Evolutionary conservation across 768 basidiomycete species (phyloP).

Genomic region (Leccinum barrowsii): DNA sequence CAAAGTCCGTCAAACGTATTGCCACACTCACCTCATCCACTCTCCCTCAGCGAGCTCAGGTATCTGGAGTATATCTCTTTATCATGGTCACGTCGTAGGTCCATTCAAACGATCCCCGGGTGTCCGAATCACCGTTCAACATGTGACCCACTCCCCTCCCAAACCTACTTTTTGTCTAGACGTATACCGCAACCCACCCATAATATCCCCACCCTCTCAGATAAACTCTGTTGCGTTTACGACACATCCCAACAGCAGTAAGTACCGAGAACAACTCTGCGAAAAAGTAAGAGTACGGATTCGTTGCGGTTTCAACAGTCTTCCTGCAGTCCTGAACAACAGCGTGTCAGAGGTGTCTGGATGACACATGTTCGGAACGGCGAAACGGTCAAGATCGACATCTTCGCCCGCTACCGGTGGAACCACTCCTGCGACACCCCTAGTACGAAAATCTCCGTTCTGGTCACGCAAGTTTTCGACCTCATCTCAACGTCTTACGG

Average conservation of each 20-base stretch:
- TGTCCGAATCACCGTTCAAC: slow-evolving; percentile 19
- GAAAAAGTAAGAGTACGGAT: slow-evolving; percentile 54
- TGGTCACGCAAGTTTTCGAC: slow-evolving; percentile 55
- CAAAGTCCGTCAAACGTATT: too few species aligned
- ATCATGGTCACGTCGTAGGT: not conserved
- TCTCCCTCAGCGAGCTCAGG: too few species aligned
- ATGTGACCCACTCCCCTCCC: slow-evolving; percentile 32
- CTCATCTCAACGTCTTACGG: slow-evolving; percentile 21
- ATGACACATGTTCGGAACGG: slow-evolving; percentile 44
- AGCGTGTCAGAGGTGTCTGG: slow-evolving; percentile 53
- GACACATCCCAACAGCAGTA: slow-evolving; percentile 12
- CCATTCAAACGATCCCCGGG: slow-evolving; percentile 7
- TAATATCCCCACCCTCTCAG: slow-evolving; percentile 41
- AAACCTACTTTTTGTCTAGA: slow-evolving; percentile 59
- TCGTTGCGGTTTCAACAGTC: slow-evolving; percentile 16
- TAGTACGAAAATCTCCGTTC: slow-evolving; percentile 62
- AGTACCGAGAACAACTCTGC: slow-evolving; percentile 27
- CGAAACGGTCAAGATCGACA: slow-evolving; percentile 39
- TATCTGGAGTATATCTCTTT: too few species aligned
- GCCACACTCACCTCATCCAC: too few species aligned
- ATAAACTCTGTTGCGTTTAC: slow-evolving; percentile 48
- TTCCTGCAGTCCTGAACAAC: slow-evolving; percentile 14
- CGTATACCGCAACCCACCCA: slow-evolving; percentile 50
- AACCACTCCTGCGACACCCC: slow-evolving; percentile 32
- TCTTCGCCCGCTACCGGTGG: slow-evolving; percentile 22